phyloP scores from a whole-genome alignment of 805 yeast species.

The Yamadazyma nakazawae region DNA sequence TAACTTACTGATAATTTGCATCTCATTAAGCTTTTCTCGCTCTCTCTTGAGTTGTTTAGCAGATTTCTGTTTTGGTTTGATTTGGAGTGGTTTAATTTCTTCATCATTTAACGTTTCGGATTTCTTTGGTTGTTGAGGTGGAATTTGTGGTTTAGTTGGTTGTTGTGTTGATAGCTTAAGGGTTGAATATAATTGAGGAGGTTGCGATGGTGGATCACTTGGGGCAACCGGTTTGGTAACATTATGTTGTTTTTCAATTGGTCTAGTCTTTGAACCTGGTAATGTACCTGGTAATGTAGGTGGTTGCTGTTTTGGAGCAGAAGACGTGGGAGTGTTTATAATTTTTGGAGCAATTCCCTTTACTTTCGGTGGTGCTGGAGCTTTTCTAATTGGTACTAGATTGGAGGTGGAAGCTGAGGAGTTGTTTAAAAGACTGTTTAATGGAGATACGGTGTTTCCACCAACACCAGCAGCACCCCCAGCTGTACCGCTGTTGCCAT shows the following conservation, averaged over 20 bases:
- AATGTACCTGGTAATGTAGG: slow-evolving; percentile 26
- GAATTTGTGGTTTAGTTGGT: background rate
- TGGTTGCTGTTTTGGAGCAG: slow-evolving; percentile 29
- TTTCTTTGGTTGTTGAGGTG: background rate
- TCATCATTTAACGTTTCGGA: background rate
- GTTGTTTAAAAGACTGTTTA: slow-evolving; percentile 27
- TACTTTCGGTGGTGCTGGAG: slow-evolving; percentile 52
- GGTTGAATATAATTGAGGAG: background rate
- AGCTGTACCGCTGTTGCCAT: background rate
- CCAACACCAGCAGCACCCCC: background rate
- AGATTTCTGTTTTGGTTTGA: slow-evolving; percentile 20
- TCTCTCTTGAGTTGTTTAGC: slow-evolving; percentile 41
- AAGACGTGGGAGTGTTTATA: slow-evolving; percentile 8
- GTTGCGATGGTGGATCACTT: background rate
- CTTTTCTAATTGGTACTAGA: slow-evolving; percentile 49
- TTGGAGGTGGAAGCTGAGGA: slow-evolving; percentile 14
- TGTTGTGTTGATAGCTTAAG: background rate
- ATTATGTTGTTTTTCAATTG: background rate
- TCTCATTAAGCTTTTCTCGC: slow-evolving; percentile 63
- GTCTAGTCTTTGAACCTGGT: slow-evolving; percentile 16
- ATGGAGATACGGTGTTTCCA: slow-evolving; percentile 27
- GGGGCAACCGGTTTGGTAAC: background rate
- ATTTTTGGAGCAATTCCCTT: slow-evolving; percentile 11
- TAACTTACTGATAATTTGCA: slow-evolving; percentile 78
- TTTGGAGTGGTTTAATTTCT: slow-evolving; percentile 7